Base-by-base conservation (phyloP, 1,284 basidiomycete genomes). In the Salmacisia buchloeana region DNA sequence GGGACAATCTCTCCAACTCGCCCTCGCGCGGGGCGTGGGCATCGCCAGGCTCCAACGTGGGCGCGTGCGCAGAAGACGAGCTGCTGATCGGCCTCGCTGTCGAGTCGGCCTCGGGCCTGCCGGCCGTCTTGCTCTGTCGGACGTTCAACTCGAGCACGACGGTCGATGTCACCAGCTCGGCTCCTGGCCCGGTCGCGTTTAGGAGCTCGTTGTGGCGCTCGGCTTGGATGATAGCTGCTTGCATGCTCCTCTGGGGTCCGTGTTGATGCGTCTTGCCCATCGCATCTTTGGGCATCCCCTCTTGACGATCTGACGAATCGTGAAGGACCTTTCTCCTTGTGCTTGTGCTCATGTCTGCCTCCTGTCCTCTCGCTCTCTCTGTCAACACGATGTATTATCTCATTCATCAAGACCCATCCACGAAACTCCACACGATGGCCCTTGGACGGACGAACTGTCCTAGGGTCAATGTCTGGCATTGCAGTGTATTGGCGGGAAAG, bases 11-110 rank as follows among this genome's bases (percentile, higher is more conserved):
- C 13, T 54, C 49, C 18, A 13, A 33, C 31, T 9, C 60, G 1
- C 34, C 29, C 3, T 23, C 25, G 31, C 64, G 60, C 49, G 64
- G 61, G 49, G 21, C 13, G 15, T 63, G 33, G 34, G 35, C 13
- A 10, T 21, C 49, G 13, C 18, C 35, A 4, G 56, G 60, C 43
- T 31, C 12, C 52, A 62, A 27, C 12, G 56, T 46, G 27, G 64
- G 58, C 18, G 39, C 61, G 6, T 66, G 64, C 33, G 52, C 12
- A 1, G 62, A 66, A 29, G 64, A 63, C 21, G 64, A 66, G 58
- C 23, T 66, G 18, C 13, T 45, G 5, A 34, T 63, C 18, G 64
- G 64, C 31, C 59, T 43, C 33, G 62, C 64, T 5, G 34, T 34
- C 15, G 27, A 29, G n/a, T 36, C 41, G 10, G 18, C 60, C 18